A percentile compares a stretch with the other conserved stretches of the same genome.
Evolutionary conservation across 345 rosid species (phyloP).

Genomic region (Eucalyptus pumila): DNA sequence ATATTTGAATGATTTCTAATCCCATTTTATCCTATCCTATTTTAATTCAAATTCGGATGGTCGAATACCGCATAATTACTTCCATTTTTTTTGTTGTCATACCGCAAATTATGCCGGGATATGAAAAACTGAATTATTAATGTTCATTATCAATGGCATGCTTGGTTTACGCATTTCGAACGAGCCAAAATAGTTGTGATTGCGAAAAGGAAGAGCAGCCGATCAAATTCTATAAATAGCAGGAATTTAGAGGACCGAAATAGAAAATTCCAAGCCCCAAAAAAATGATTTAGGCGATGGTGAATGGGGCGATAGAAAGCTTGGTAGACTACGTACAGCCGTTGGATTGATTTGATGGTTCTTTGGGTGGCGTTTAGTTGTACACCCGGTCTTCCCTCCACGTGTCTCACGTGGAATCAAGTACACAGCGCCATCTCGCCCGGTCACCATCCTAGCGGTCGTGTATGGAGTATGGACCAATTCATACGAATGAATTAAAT

Average conservation of each 20-base stretch:
- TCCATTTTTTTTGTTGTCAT: too few species aligned
- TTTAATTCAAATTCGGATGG: too few species aligned
- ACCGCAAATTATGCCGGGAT: fast-evolving
- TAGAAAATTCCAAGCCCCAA: neutral
- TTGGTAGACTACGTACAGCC: neutral
- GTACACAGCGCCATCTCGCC: neutral
- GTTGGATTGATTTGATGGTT: neutral
- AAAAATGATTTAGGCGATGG: neutral
- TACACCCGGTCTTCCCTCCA: neutral
- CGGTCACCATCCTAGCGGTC: neutral
- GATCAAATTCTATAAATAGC: neutral
- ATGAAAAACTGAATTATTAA: neutral
- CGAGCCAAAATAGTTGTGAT: neutral
- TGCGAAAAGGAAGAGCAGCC: neutral
- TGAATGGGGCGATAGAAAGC: neutral
- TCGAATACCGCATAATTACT: too few species aligned
- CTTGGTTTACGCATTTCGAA: neutral
- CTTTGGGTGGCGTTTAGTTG: neutral
- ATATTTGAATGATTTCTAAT: too few species aligned
- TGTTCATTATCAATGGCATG: neutral
- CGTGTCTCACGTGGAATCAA: neutral
- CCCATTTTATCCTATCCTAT: too few species aligned
- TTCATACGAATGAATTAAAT: neutral
- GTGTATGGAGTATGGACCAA: neutral
- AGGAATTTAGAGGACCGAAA: neutral